Percentiles rank a stretch among this genome's conserved stretches.
phyloP scores from a whole-genome alignment of 2,329 filamentous ascomycete species.

The Aphanoascus verrucosus region DNA sequence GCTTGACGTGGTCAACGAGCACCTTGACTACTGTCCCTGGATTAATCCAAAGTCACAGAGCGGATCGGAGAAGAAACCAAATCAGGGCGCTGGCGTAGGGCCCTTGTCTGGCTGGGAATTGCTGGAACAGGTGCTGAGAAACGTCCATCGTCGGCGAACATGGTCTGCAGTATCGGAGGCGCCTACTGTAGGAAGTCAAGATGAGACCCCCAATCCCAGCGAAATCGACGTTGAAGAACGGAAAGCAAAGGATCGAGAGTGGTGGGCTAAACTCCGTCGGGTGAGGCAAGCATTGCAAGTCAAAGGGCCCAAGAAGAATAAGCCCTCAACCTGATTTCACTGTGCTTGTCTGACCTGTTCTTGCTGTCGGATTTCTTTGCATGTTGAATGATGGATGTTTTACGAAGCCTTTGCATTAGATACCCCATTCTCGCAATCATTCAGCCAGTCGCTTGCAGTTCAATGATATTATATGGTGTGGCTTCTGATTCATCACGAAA shows the following conservation, averaged over 20 bases:
- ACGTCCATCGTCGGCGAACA: slow-evolving; percentile 27
- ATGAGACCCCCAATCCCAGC: slow-evolving; percentile 13
- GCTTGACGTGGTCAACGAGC: slow-evolving; percentile 59
- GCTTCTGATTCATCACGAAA: not conserved
- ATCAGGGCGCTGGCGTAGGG: slow-evolving; percentile 25
- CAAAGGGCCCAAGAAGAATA: slow-evolving; percentile 47
- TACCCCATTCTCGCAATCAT: not conserved
- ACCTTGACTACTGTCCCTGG: slow-evolving; percentile 80
- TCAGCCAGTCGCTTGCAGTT: not conserved
- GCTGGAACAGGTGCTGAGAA: slow-evolving; percentile 34
- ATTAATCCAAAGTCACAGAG: slow-evolving; percentile 54
- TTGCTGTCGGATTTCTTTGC: not conserved
- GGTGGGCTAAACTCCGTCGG: slow-evolving; percentile 59
- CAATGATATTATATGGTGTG: not conserved
- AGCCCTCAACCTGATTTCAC: not conserved
- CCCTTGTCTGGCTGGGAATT: slow-evolving; percentile 37
- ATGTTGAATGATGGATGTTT: not conserved
- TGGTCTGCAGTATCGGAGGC: slow-evolving; percentile 24
- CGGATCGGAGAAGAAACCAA: slow-evolving; percentile 24
- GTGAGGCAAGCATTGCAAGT: slow-evolving; percentile 62
- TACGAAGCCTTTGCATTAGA: not conserved
- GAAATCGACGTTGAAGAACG: slow-evolving; percentile 32
- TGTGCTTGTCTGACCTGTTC: not conserved
- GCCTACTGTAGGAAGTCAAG: slow-evolving; percentile 18
- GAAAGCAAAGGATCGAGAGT: slow-evolving; percentile 57